A percentile compares a stretch with the other conserved stretches of the same genome.
These are phyloP conservation scores for Pseudevernia furfuracea DNA, from an alignment of 495 filamentous ascomycete genomes.

Conservation along the genomic window DNA sequence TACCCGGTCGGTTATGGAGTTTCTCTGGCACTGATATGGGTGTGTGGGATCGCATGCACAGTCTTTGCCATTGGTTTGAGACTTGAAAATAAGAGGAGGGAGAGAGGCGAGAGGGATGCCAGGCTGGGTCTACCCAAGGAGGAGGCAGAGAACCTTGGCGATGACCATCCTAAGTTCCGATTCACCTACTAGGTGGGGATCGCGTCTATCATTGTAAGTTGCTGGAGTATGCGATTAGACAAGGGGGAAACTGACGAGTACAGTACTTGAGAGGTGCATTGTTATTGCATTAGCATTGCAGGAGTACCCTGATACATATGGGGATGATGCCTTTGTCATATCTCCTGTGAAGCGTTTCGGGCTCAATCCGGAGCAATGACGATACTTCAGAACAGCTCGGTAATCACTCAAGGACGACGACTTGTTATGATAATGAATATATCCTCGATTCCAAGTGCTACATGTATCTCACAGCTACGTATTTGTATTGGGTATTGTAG, in stretches of 20 bases:
- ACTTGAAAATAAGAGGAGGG: constrained; percentile 49
- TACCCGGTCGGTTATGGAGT: constrained; percentile 46
- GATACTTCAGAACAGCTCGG: too few species aligned
- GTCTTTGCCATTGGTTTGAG: constrained; percentile 39
- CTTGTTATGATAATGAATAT: not conserved
- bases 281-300: constrained; percentile 6
- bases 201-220: not conserved
- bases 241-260: not conserved
- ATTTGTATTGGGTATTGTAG: too few species aligned
- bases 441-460: not conserved
- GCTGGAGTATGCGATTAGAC: not conserved
- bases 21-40: constrained; percentile 42
- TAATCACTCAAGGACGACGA: not conserved
- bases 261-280: not conserved
- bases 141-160: constrained; percentile 49
- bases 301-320: not conserved
- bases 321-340: not conserved
- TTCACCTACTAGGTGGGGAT: constrained; percentile 28
- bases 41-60: constrained; percentile 38
- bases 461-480: not conserved
- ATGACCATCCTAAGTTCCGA: constrained; percentile 51
- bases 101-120: constrained; percentile 45
- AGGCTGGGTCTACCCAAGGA: constrained; percentile 38
- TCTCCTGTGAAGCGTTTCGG: not conserved
- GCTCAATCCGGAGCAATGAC: not conserved